phyloP scores from a whole-genome alignment of 176 grass and related monocot species.

The Poa pratensis region DNA sequence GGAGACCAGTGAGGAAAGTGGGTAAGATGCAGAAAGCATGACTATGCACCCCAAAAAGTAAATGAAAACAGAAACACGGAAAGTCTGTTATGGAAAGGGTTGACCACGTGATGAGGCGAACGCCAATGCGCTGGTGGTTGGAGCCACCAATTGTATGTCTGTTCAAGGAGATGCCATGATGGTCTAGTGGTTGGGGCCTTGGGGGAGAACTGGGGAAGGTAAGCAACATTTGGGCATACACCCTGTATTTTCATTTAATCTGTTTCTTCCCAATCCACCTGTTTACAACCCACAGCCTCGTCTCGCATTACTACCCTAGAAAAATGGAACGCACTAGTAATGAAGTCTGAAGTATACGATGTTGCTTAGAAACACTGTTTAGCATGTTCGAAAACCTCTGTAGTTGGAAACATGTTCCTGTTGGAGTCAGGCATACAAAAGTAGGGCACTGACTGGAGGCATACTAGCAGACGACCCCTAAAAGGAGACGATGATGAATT shows the following conservation, averaged over 20 bases:
- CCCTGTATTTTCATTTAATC: constrained; percentile 23
- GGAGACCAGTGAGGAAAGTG: not conserved
- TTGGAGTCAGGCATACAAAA: constrained; percentile 24
- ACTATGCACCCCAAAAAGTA: constrained; percentile 7
- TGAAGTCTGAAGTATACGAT: not conserved
- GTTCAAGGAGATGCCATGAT: constrained; percentile 44
- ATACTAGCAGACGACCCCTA: too few species aligned
- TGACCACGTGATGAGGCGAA: constrained; percentile 45
- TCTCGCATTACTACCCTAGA: constrained; percentile 6
- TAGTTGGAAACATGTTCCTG: not conserved
- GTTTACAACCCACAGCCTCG: not conserved
- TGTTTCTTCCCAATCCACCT: constrained; percentile 18
- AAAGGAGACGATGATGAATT: constrained; percentile 29
- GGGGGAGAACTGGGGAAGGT: constrained; percentile 16
- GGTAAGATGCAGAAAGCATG: constrained; percentile 29
- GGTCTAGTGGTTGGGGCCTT: constrained; percentile 43
- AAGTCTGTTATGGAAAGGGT: constrained; percentile 36
- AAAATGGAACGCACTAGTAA: not conserved
- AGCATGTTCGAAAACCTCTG: not conserved
- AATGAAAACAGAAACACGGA: not conserved
- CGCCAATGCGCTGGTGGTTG: constrained; percentile 46
- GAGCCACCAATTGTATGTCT: constrained; percentile 41
- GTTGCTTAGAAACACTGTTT: not conserved
- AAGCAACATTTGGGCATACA: constrained; percentile 40
- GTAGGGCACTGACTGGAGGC: too few species aligned